Conservation (phyloP, 345 rosid genomes). For the Dipteronia sinensis region DNA sequence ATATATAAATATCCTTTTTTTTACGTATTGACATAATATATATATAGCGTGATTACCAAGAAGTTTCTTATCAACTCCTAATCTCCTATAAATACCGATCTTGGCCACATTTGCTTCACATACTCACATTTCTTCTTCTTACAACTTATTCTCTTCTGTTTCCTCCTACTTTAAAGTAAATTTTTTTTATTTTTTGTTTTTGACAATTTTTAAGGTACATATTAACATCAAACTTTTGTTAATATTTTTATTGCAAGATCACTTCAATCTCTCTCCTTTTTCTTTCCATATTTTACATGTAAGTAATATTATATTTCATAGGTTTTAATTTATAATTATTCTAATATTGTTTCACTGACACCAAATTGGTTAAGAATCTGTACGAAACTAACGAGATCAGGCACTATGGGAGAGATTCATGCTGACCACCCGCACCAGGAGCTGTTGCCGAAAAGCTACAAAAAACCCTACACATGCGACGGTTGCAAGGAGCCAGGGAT, state of each 20-base stretch:
- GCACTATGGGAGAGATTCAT: not conserved
- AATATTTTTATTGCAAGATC: too few relatives aligned
- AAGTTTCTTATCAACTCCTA: not conserved
- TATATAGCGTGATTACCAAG: not conserved
- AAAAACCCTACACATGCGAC: constrained; percentile 17
- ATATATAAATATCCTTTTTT: not conserved
- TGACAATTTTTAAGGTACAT: too few relatives aligned
- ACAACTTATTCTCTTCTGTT: not conserved
- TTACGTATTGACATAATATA: too few relatives aligned
- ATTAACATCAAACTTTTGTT: too few relatives aligned
- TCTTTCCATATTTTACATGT: too few relatives aligned
- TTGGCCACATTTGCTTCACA: not conserved
- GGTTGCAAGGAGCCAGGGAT: constrained; percentile 20
- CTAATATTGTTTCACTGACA: too few relatives aligned
- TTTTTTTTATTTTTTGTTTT: too few relatives aligned
- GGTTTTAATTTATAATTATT: too few relatives aligned
- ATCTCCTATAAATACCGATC: not conserved
- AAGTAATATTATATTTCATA: too few relatives aligned
- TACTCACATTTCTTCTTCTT: not conserved
- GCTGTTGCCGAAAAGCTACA: not conserved
- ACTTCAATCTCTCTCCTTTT: too few relatives aligned
- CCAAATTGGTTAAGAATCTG: not conserved
- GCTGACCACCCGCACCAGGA: constrained; percentile 2
- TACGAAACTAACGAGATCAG: too few relatives aligned
- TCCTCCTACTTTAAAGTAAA: too few relatives aligned